Conservation (phyloP, 1,284 basidiomycete species). For the Cryptococcus sp. region DNA sequence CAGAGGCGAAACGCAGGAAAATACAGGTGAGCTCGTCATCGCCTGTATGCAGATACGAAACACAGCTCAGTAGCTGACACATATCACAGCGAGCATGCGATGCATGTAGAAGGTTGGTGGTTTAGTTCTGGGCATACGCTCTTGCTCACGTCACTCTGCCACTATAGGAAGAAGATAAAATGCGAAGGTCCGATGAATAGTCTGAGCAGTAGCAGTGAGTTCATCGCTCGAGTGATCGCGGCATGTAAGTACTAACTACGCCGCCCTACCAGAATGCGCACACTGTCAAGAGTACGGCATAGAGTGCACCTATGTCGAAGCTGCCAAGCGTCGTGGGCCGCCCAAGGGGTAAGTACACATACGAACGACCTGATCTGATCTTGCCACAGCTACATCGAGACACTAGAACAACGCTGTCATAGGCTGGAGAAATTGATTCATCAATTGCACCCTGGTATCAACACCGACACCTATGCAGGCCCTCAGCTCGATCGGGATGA, state of each 20-base stretch:
- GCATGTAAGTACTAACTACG: not conserved
- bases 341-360: conserved; percentile 69
- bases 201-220: conserved; percentile 38
- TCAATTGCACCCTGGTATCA: conserved; percentile 65
- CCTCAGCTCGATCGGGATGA: conserved; percentile 69
- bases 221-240: not conserved
- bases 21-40: conserved; percentile 25
- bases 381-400: conserved; percentile 65
- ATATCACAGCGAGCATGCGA: conserved; percentile 51
- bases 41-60: too few species aligned
- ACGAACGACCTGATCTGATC: not conserved
- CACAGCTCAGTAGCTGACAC: not conserved
- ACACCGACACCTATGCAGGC: conserved; percentile 69
- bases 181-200: conserved; percentile 54
- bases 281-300: conserved; percentile 73
- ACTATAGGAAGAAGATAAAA: conserved; percentile 50
- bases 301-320: conserved; percentile 72
- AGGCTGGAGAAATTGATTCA: conserved; percentile 70
- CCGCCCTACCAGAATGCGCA: conserved; percentile 60
- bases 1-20: conserved; percentile 32
- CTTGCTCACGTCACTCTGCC: not conserved
- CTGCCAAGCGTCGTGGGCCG: conserved; percentile 80
- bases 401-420: conserved; percentile 68
- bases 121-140: not conserved
- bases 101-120: conserved; percentile 36